phyloP scores from a whole-genome alignment of 768 basidiomycete species.

The Hortiboletus flavorubellus region DNA sequence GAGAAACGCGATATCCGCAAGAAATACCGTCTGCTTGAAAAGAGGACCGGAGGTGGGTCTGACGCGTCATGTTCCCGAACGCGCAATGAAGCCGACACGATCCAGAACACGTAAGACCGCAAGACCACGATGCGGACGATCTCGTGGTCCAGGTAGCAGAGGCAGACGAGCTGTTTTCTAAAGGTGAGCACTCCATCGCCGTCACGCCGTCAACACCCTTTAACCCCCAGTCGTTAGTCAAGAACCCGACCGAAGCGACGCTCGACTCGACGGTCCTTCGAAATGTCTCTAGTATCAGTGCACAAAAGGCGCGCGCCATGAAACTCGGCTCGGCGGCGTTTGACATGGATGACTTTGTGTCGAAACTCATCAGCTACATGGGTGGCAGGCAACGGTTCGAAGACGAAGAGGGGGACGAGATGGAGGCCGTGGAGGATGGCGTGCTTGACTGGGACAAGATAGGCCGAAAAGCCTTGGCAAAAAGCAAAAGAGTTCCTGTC shows the following conservation, averaged over 20 bases:
- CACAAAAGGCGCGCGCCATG: conserved; percentile 87
- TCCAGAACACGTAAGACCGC: conserved; percentile 47
- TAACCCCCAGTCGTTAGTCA: conserved; percentile 43
- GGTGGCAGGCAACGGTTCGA: conserved; percentile 58
- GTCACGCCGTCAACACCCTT: background rate
- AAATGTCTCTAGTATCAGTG: conserved; percentile 72
- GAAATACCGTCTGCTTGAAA: conserved; percentile 66
- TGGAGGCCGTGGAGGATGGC: conserved; percentile 47
- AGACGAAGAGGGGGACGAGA: conserved; percentile 46
- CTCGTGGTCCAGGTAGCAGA: conserved; percentile 53
- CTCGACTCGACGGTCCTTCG: conserved; percentile 83
- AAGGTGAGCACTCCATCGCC: conserved; percentile 40
- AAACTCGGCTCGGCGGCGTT: conserved; percentile 86
- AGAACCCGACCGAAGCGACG: conserved; percentile 82
- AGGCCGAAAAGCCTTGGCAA: conserved; percentile 78
- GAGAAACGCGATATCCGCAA: conserved; percentile 73
- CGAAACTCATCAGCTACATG: conserved; percentile 71
- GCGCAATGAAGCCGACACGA: background rate
- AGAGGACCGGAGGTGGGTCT: conserved; percentile 57
- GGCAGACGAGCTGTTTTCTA: conserved; percentile 61
- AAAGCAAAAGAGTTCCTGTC: conserved; percentile 74
- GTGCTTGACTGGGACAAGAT: conserved; percentile 81
- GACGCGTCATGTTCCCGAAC: background rate
- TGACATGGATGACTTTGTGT: conserved; percentile 88
- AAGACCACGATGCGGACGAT: conserved; percentile 54